Evolutionary conservation across 2,329 filamentous ascomycete species (phyloP).

Genomic region (Hypoxylon sp.): DNA sequence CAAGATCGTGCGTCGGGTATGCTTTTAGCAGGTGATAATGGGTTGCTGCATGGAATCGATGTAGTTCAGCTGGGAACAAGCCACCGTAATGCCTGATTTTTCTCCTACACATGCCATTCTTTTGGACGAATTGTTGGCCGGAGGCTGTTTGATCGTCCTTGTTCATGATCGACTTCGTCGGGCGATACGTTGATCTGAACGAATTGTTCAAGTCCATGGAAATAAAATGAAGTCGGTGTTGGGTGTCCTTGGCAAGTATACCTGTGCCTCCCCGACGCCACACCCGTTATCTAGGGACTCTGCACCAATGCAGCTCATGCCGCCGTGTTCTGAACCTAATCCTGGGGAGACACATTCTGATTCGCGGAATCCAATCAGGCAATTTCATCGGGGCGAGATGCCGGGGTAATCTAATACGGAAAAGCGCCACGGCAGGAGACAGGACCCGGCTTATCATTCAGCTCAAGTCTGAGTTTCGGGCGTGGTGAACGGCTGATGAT

Average conservation of each 20-base stretch:
- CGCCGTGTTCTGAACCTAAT: slow-evolving; percentile 12
- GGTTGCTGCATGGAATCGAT: slow-evolving; percentile 7
- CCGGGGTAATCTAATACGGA: slow-evolving; percentile 6
- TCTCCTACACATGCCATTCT: slow-evolving; percentile 5
- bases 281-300: slow-evolving; percentile 30
- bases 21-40: slow-evolving; percentile 5
- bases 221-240: slow-evolving; percentile 2
- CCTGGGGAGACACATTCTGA: slow-evolving; percentile 13
- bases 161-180: slow-evolving; percentile 11
- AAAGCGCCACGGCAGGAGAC: neutral
- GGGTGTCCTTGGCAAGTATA: slow-evolving; percentile 5
- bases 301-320: slow-evolving; percentile 16
- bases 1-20: slow-evolving; percentile 17
- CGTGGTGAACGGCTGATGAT: slow-evolving; percentile 2
- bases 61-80: slow-evolving; percentile 4
- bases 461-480: slow-evolving; percentile 2
- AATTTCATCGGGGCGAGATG: slow-evolving; percentile 26
- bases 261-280: slow-evolving; percentile 11
- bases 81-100: neutral
- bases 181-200: slow-evolving; percentile 21
- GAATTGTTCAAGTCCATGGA: neutral
- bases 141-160: slow-evolving; percentile 23
- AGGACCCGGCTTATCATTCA: slow-evolving; percentile 6
- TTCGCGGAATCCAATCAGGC: slow-evolving; percentile 25
- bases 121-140: neutral